phyloP scores from a whole-genome alignment of 225 moss, liverwort and hornwort species.

The Neckera pumila region DNA sequence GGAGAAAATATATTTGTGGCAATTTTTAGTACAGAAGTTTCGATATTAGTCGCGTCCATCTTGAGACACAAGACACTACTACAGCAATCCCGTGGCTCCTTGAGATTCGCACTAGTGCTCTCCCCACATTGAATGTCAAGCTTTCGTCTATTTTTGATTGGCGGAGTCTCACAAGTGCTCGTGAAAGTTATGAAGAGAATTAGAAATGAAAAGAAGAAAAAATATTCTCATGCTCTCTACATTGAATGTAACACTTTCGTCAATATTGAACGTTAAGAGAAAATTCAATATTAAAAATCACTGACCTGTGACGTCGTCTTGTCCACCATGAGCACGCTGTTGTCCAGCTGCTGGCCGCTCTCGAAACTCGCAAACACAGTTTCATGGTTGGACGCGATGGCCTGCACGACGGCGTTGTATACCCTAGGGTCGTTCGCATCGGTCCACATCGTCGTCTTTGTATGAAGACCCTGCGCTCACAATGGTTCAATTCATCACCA shows the following conservation, averaged over 20 bases:
- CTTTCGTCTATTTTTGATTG: neutral
- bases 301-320: slow-evolving; percentile 40
- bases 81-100: neutral
- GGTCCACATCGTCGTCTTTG: slow-evolving; percentile 56
- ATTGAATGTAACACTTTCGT: neutral
- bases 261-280: neutral
- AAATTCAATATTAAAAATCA: neutral
- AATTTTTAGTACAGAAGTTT: neutral
- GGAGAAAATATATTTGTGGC: neutral
- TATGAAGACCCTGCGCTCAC: slow-evolving; percentile 21
- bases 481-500: neutral
- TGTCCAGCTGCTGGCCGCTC: slow-evolving; percentile 83
- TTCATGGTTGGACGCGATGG: slow-evolving; percentile 39
- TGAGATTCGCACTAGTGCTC: neutral
- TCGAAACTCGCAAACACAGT: slow-evolving; percentile 72
- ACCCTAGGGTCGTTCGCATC: slow-evolving; percentile 67
- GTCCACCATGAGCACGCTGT: slow-evolving; percentile 51
- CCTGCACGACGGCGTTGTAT: slow-evolving; percentile 61
- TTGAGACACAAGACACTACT: neutral
- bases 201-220: neutral
- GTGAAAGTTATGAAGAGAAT: neutral
- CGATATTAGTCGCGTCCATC: neutral
- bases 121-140: neutral
- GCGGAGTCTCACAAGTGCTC: neutral
- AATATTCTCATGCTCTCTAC: neutral